Evolutionary conservation across 2,329 filamentous ascomycete genomes (phyloP).

Genomic region (Aspergillus sojae): DNA sequence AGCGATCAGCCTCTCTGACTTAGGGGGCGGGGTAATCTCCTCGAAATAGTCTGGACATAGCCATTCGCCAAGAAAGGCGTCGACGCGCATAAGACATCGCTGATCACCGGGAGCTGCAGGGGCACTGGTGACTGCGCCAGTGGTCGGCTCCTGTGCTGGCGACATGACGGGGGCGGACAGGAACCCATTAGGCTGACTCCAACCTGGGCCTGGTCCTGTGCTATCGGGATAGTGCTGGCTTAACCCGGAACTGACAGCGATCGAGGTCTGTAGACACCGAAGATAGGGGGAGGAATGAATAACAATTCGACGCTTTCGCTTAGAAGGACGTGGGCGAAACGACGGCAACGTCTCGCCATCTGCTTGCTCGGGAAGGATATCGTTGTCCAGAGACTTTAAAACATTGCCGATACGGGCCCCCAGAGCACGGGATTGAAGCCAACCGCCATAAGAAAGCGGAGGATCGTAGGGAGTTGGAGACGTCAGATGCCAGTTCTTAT

Average conservation of each 20-base stretch:
- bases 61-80: conserved; percentile 96
- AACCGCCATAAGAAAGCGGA: conserved; percentile 91
- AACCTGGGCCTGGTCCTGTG: conserved; percentile 12
- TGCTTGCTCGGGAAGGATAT: conserved; percentile 11
- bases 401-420: conserved; percentile 83
- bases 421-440: conserved; percentile 80
- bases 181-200: conserved; percentile 4
- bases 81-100: conserved; percentile 66
- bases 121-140: conserved; percentile 1
- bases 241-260: conserved; percentile 84
- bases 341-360: conserved; percentile 10
- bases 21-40: conserved; percentile 83
- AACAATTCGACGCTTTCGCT: conserved; percentile 72
- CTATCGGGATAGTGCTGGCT: conserved; percentile 47
- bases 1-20: conserved; percentile 82
- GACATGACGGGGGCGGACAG: not conserved
- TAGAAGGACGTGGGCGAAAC: conserved; percentile 12
- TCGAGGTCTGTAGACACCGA: conserved; percentile 87
- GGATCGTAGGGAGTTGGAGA: conserved; percentile 95
- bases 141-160: conserved; percentile 4
- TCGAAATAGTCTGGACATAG: conserved; percentile 92
- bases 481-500: conserved; percentile 91
- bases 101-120: conserved; percentile 10
- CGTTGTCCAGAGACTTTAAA: conserved; percentile 52
- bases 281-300: conserved; percentile 94